Conservation (phyloP, 169 alveolate genomes). For the Plasmodium adleri region DNA sequence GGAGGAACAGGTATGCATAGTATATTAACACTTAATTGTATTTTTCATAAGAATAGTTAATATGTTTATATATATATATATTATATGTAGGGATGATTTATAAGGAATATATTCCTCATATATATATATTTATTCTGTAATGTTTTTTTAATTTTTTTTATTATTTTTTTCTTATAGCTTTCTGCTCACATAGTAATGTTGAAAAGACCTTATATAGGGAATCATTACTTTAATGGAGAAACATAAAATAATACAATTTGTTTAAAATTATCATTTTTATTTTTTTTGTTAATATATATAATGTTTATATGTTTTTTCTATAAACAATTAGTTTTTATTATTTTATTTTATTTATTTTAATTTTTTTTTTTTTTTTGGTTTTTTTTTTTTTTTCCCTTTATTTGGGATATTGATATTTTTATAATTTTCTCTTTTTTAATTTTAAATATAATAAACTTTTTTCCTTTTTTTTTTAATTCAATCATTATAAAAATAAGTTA, state of each 20-base stretch:
- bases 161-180: constrained; percentile 25
- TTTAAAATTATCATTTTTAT: too few species aligned
- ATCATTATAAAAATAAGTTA: too few species aligned
- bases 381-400: constrained; percentile 14
- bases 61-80: too few species aligned
- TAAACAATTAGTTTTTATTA: not conserved
- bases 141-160: not conserved
- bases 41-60: too few species aligned
- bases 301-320: not conserved
- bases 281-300: not conserved
- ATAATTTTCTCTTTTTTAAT: not conserved
- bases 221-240: constrained; percentile 17
- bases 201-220: constrained; percentile 61
- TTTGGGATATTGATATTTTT: not conserved
- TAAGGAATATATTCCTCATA: too few species aligned
- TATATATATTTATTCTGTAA: not conserved
- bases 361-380: not conserved
- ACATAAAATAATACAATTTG: not conserved
- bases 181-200: constrained; percentile 55
- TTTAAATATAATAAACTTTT: too few species aligned
- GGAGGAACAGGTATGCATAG: constrained; percentile 60
- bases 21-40: too few species aligned
- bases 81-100: too few species aligned
- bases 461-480: not conserved
- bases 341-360: not conserved